Percentiles rank a stretch among this genome's conserved stretches.
Conservation (phyloP, 1,284 basidiomycete species). For the Vanrija sp. region DNA sequence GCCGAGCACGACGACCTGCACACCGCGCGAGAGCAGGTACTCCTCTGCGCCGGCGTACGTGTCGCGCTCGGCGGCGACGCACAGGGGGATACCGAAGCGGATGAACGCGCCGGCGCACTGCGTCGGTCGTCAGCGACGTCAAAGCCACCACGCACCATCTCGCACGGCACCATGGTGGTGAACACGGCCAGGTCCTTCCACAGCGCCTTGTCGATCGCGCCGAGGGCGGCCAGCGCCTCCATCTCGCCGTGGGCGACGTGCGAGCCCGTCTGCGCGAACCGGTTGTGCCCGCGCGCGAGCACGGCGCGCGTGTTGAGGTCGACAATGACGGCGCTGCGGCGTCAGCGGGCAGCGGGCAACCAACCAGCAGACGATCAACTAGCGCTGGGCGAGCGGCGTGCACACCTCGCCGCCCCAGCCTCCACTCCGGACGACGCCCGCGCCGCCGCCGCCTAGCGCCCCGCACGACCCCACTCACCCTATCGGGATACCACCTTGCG, state of each 20-base stretch:
- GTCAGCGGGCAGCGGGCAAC: too few species aligned
- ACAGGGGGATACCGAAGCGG: background rate
- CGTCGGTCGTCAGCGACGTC: too few species aligned
- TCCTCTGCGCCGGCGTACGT: slow-evolving; percentile 1
- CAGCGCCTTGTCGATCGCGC: too few species aligned
- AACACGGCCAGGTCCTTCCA: too few species aligned
- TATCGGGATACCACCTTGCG: slow-evolving; percentile 38
- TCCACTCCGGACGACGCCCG: background rate
- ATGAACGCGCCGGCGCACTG: too few species aligned
- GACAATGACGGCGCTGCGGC: slow-evolving; percentile 25
- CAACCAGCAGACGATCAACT: too few species aligned
- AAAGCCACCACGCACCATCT: too few species aligned
- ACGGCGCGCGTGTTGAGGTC: slow-evolving; percentile 33
- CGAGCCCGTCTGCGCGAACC: slow-evolving; percentile 21
- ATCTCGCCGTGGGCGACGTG: slow-evolving; percentile 33
- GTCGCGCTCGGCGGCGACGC: slow-evolving; percentile 2
- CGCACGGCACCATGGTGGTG: too few species aligned
- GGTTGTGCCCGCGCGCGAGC: slow-evolving; percentile 33
- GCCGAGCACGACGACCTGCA: slow-evolving; percentile 3
- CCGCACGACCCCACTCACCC: slow-evolving; percentile 17
- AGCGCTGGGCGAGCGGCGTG: too few species aligned
- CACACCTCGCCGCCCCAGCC: background rate
- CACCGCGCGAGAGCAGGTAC: background rate
- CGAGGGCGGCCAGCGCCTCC: slow-evolving; percentile 18
- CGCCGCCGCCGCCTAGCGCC: background rate